A percentile compares a stretch with the other conserved stretches of the same genome.
Conservation (phyloP, 768 basidiomycete genomes). For the Clitopilus hobsonii region DNA sequence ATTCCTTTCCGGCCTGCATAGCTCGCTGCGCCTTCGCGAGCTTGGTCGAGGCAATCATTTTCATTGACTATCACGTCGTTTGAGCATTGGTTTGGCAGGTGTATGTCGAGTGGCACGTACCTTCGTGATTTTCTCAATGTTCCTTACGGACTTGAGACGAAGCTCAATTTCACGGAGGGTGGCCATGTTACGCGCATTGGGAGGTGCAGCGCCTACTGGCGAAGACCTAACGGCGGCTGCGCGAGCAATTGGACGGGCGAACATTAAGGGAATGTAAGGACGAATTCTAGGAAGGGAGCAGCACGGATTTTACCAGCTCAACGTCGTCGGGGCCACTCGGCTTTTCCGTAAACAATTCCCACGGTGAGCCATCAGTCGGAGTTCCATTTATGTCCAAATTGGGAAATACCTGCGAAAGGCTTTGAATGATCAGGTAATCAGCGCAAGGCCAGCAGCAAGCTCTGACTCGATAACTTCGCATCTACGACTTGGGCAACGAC, state of each 20-base stretch:
- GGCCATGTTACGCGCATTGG: constrained; percentile 82
- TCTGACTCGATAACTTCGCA: background rate
- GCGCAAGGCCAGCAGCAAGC: background rate
- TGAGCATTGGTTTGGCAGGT: background rate
- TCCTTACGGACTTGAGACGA: constrained; percentile 92
- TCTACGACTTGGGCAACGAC: background rate
- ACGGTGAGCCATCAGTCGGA: constrained; percentile 20
- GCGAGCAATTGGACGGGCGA: constrained; percentile 42
- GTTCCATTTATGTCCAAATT: constrained; percentile 10
- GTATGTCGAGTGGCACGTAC: constrained; percentile 36
- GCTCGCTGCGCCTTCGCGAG: constrained; percentile 93
- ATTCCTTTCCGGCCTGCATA: constrained; percentile 87
- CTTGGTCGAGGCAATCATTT: constrained; percentile 99
- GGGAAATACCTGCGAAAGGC: background rate
- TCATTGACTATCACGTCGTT: constrained; percentile 70
- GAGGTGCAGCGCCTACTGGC: constrained; percentile 37
- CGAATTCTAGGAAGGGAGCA: constrained; percentile 4
- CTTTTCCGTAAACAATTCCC: constrained; percentile 25
- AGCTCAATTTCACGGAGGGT: constrained; percentile 97
- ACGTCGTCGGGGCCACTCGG: constrained; percentile 38
- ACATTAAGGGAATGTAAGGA: constrained; percentile 30
- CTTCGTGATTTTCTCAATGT: constrained; percentile 99
- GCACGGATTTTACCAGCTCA: constrained; percentile 13
- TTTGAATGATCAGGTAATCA: background rate
- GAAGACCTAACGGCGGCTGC: constrained; percentile 31